These are phyloP conservation scores for Firmiana major DNA, from an alignment of 345 rosid genomes.

Conservation along the genomic window DNA sequence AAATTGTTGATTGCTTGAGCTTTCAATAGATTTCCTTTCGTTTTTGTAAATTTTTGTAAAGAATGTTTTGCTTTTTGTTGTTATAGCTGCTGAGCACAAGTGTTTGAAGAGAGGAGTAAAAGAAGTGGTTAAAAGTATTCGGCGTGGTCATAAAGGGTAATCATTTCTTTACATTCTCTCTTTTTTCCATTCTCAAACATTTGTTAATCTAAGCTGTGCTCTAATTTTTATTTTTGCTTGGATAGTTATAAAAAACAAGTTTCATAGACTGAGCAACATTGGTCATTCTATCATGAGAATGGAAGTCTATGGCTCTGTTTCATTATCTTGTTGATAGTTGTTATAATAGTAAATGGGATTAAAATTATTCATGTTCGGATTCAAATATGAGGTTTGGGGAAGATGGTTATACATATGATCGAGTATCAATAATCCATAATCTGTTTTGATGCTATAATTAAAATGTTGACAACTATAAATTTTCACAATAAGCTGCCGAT, in stretches of 20 bases:
- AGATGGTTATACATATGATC: neutral
- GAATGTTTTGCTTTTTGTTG: neutral
- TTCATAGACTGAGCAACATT: neutral
- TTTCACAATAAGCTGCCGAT: neutral
- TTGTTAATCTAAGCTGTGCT: neutral
- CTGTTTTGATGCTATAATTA: neutral
- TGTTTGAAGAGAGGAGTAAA: constrained; percentile 98
- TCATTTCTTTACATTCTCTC: neutral
- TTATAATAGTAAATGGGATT: neutral
- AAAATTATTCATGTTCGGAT: neutral
- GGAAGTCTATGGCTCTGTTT: neutral
- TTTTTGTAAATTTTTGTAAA: neutral
- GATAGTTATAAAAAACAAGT: neutral
- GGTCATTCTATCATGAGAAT: neutral
- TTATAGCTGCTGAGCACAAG: constrained; percentile 75
- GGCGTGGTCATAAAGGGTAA: constrained; percentile 90
- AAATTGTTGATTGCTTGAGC: neutral
- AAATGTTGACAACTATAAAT: neutral
- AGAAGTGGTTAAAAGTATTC: constrained; percentile 90
- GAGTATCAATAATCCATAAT: neutral
- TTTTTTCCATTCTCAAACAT: neutral
- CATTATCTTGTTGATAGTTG: neutral
- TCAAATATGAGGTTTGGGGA: neutral
- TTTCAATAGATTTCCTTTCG: neutral
- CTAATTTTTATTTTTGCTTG: neutral